Evolutionary conservation across 2,329 filamentous ascomycete genomes (phyloP).

Genomic region (Didymella lethalis): DNA sequence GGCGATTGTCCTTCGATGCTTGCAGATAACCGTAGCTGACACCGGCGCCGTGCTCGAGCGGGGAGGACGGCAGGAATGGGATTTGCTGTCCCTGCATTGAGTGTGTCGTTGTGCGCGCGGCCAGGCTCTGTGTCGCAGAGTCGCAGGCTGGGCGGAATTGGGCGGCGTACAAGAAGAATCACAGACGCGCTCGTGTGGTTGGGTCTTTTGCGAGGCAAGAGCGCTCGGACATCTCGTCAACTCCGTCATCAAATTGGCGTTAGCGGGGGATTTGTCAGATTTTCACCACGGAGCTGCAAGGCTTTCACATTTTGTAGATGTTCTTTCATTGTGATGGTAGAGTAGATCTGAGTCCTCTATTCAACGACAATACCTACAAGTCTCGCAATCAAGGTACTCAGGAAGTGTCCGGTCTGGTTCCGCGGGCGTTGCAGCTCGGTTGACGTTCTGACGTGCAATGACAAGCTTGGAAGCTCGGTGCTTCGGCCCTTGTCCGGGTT

Average conservation of each 20-base stretch:
- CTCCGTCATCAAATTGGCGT: slow-evolving; percentile 17
- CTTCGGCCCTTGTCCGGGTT: not conserved
- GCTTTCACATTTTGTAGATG: not conserved
- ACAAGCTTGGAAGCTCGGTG: slow-evolving; percentile 6
- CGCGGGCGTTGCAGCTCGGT: not conserved
- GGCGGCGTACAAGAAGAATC: slow-evolving; percentile 14
- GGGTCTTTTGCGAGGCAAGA: slow-evolving; percentile 19
- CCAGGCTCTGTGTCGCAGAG: slow-evolving; percentile 39
- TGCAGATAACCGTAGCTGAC: slow-evolving; percentile 62
- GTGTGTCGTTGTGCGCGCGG: slow-evolving; percentile 28
- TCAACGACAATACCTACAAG: not conserved
- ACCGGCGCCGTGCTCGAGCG: slow-evolving; percentile 23
- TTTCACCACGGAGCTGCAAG: slow-evolving; percentile 10
- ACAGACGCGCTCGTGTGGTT: slow-evolving; percentile 11
- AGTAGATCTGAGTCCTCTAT: not conserved
- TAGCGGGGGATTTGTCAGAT: slow-evolving; percentile 15
- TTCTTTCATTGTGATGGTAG: not conserved
- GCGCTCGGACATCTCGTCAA: slow-evolving; percentile 17
- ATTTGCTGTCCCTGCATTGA: slow-evolving; percentile 51
- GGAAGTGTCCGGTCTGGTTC: not conserved
- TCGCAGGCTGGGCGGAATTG: slow-evolving; percentile 22
- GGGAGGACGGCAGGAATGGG: slow-evolving; percentile 42
- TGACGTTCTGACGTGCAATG: slow-evolving; percentile 1
- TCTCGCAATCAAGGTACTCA: not conserved
- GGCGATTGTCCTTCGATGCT: slow-evolving; percentile 55